Conservation (phyloP, 2,329 filamentous ascomycete genomes). For the Colletotrichum sublineola region DNA sequence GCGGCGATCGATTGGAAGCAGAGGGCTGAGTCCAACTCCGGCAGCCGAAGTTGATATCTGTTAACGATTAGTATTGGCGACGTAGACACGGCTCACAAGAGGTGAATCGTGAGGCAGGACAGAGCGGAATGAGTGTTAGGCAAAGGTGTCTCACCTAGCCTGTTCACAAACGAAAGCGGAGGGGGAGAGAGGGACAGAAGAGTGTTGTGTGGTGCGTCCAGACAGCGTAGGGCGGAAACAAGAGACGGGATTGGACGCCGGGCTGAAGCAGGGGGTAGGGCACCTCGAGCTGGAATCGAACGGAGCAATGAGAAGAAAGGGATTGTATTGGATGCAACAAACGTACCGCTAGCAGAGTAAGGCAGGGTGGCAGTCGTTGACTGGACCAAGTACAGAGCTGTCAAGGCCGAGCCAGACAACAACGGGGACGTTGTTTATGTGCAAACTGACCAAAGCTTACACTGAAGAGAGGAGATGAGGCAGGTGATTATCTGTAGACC, state of each 20-base stretch:
- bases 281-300: constrained; percentile 38
- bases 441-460: neutral
- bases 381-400: constrained; percentile 11
- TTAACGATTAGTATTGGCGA: constrained; percentile 27
- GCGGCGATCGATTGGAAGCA: constrained; percentile 23
- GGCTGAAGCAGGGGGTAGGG: constrained; percentile 34
- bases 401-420: constrained; percentile 16
- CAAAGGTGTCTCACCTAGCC: constrained; percentile 41
- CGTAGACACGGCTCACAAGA: constrained; percentile 11
- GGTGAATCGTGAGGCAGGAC: constrained; percentile 24
- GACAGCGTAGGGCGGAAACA: constrained; percentile 30
- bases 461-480: neutral
- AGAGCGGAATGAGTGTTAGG: constrained; percentile 34
- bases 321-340: constrained; percentile 30
- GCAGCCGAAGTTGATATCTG: constrained; percentile 16
- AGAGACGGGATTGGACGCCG: constrained; percentile 41
- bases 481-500: neutral
- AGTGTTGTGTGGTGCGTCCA: constrained; percentile 27
- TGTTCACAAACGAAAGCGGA: constrained; percentile 33
- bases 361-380: constrained; percentile 18
- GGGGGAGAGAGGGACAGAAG: constrained; percentile 30
- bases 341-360: constrained; percentile 24
- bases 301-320: constrained; percentile 29
- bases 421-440: neutral
- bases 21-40: constrained; percentile 22